Base-by-base conservation (phyloP, 1,139 yeast genomes). In the Yamadazyma taylorii region DNA sequence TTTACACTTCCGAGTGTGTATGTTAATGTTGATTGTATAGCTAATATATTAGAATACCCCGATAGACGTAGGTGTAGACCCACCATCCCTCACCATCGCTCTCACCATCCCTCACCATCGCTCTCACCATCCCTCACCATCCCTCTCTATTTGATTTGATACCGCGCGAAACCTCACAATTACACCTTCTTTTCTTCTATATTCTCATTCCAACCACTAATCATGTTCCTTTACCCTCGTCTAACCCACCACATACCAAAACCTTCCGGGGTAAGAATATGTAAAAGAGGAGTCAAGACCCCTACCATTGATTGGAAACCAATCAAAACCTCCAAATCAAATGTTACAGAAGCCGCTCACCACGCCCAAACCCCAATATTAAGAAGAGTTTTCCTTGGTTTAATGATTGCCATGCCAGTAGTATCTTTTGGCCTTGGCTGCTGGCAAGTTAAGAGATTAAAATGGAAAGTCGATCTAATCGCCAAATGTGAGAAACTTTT, bases 401-500 rank as follows among this genome's bases (percentile, higher is more conserved):
- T 84, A 19, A 69, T 85, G 75, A 61, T 87, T 30, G 78, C 92
- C 17, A 92, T 95, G 85, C 99, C 99, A 0, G 72, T 89, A 0
- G 73, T 89, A 1, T 78, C 96, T 8, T 87, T 92, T 56, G 84
- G 81, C 25, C 67, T 92, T 34, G 98, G 98, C 2, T 79, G 94
- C 40, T 92, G 98, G 99, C 99, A 92, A 63, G 81, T 87, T 29
- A 69, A 78, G 51, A 71, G 99, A 46, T 66, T 92, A 38, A 69
- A 78, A 42, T 92, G 98, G 98, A 94, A 94, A 59, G 82, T 81
- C n/a, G 78, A 81, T 38, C 69, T 92, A 45, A 85, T 94, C 45
- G 81, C 95, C 5, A 74, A 76, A 32, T 81, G 94, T 54, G 97
- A 92, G 57, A 86, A 87, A 50, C 69, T 89, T 45, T 66, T 92